Evolutionary conservation across 257 asterid species (phyloP).

Genomic region (Coffea canephora): DNA sequence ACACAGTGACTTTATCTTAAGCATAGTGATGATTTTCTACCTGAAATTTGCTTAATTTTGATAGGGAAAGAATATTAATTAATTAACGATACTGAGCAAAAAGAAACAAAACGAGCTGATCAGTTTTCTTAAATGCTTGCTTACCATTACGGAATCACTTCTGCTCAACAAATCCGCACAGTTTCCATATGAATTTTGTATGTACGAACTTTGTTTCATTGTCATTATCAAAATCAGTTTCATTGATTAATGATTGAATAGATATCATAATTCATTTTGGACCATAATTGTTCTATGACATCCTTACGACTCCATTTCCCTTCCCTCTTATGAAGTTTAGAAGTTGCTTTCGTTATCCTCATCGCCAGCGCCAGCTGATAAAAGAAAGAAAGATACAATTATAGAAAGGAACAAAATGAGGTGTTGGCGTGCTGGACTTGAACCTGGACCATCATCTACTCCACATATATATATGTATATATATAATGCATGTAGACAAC

Average conservation of each 20-base stretch:
- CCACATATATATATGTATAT: background rate
- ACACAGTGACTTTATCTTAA: background rate
- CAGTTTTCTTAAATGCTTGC: background rate
- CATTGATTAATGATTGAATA: background rate
- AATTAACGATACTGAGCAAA: background rate
- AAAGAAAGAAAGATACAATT: constrained; percentile 3
- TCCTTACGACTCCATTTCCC: background rate
- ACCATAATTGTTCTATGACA: background rate
- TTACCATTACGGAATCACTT: background rate
- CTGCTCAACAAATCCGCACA: background rate
- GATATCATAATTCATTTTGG: background rate
- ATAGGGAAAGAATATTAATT: no score
- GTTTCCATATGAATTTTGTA: background rate
- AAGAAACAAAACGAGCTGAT: background rate
- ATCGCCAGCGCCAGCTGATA: background rate
- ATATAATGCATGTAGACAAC: background rate
- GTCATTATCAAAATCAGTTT: background rate
- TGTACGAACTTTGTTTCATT: background rate
- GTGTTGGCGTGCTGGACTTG: background rate
- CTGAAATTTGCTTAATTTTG: background rate
- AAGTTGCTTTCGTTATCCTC: background rate
- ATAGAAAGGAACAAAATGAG: background rate
- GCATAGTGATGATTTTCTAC: background rate
- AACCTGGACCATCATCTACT: background rate
- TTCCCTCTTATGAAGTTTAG: background rate